Evolutionary conservation across 163 green algal species (phyloP).

Genomic region (Botryococcus braunii): DNA sequence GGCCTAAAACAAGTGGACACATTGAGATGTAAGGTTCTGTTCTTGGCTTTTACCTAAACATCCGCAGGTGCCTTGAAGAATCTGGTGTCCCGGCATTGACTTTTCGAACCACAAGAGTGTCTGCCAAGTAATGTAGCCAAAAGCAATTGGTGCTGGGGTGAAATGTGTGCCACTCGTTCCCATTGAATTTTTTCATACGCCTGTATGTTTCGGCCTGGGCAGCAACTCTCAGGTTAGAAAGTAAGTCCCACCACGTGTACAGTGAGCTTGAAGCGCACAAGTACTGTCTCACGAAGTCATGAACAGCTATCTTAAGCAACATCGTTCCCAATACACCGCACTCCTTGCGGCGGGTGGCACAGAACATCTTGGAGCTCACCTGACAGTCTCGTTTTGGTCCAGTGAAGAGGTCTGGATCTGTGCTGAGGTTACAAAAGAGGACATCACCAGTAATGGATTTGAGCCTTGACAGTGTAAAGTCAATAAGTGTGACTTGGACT

Average conservation of each 20-base stretch:
- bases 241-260: too few relatives aligned
- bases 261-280: too few relatives aligned
- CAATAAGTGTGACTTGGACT: conserved; percentile 72
- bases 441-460: conserved; percentile 22
- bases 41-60: too few relatives aligned
- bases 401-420: conserved; percentile 82
- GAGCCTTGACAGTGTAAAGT: conserved; percentile 88
- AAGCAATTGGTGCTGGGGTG: conserved; percentile 77
- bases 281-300: too few relatives aligned
- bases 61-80: background rate
- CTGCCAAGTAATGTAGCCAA: conserved; percentile 45
- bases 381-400: conserved; percentile 73
- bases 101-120: conserved; percentile 1
- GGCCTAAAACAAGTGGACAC: too few relatives aligned
- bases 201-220: conserved; percentile 93
- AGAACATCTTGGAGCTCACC: conserved; percentile 24
- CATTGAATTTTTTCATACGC: conserved; percentile 70
- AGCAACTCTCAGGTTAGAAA: too few relatives aligned
- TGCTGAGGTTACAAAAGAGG: conserved; percentile 62
- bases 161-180: conserved; percentile 40
- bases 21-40: too few relatives aligned
- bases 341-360: too few relatives aligned
- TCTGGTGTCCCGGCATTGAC: background rate
- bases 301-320: too few relatives aligned
- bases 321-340: too few relatives aligned